Percentiles rank a stretch among this genome's conserved stretches.
phyloP scores from a whole-genome alignment of 1,284 basidiomycete genomes.

The Moesziomyces sp. region DNA sequence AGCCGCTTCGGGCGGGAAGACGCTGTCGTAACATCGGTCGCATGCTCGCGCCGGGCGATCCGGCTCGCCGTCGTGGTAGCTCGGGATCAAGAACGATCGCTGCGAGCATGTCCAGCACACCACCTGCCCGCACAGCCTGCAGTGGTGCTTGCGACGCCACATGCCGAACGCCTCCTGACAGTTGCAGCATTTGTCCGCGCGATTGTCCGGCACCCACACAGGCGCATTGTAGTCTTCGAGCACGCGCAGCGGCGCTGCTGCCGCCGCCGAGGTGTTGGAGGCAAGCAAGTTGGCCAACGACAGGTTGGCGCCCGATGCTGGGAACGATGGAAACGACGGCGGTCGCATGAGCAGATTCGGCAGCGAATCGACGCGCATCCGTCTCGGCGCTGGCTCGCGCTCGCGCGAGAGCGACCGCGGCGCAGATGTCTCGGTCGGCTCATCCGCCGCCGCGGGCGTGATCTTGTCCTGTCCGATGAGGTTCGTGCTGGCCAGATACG shows the following conservation, averaged over 20 bases:
- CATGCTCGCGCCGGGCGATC: constrained; percentile 81
- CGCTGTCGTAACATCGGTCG: constrained; percentile 83
- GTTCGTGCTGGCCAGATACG: constrained; percentile 34
- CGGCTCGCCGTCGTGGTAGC: constrained; percentile 59
- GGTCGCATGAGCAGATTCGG: constrained; percentile 44
- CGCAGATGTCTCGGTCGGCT: constrained; percentile 11
- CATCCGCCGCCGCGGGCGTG: constrained; percentile 7
- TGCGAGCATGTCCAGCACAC: constrained; percentile 79
- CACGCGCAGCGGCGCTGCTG: constrained; percentile 43
- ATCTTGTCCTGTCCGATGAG: constrained; percentile 33
- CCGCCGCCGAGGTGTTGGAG: constrained; percentile 17
- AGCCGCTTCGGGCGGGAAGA: constrained; percentile 72
- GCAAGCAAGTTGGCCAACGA: constrained; percentile 37
- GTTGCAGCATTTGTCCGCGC: constrained; percentile 82
- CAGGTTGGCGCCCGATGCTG: constrained; percentile 20
- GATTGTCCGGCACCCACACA: constrained; percentile 89
- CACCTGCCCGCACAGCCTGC: constrained; percentile 85
- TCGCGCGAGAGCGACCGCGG: constrained; percentile 12
- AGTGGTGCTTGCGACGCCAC: constrained; percentile 86
- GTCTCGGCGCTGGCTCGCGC: constrained; percentile 11
- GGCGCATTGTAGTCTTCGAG: constrained; percentile 90
- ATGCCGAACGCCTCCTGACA: constrained; percentile 82
- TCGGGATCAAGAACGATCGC: constrained; percentile 64
- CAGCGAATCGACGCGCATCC: constrained; percentile 41
- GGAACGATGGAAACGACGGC: constrained; percentile 41